Evolutionary conservation across 495 filamentous ascomycete genomes (phyloP), one percentile per base, ranked within the genome.

Genomic region (Pseudevernia furfuracea): DNA sequence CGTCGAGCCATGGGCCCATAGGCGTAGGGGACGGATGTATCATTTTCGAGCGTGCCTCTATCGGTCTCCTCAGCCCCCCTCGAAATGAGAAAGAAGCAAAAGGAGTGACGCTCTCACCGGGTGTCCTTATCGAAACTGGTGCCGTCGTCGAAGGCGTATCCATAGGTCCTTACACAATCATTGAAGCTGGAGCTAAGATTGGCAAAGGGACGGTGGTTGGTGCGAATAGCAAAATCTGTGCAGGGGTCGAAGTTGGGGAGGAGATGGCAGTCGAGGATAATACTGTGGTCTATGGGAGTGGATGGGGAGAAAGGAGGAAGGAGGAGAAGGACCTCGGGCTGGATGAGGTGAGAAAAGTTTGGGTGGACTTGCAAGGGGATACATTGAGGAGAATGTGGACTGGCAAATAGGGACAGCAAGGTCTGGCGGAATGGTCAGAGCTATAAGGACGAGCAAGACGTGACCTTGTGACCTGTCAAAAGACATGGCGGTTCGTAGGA

Each of bases 141-240:
- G 66, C 70, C 30, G 37, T 48, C 1, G 37, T 64, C 58, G 61
- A 69, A 44, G 86, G 84, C 34, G 79, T 74, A 23, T 73, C 76
- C 12, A 75, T 91, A 4, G 85, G 85, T 28, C 85, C 88, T 62
- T 85, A 88, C 5, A 81, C 74, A 48, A 72, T 82, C 43, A 75
- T 92, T 4, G 89, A 86, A 39, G 83, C 84, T 5, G 82, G 83
- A 23, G 81, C 79, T 11, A 80, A 73, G 69, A 68, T 90, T 55
- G 87, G 86, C 7, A 80, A 78, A 60, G 84, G 87, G 12, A 81
- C 81, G 10, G 77, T 81, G n/a, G 71, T 90, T 25, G 89, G 88
- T 23, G 85, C 80, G 79, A 84, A 88, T 68, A 71, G 79, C 74
- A 61, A 60, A 30, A 28, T 64, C 37, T 56, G 58, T 36, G 58